Evolutionary conservation across 2,329 filamentous ascomycete species (phyloP), one percentile per base, ranked within the genome.

Genomic region (Cryphonectria parasitica): DNA sequence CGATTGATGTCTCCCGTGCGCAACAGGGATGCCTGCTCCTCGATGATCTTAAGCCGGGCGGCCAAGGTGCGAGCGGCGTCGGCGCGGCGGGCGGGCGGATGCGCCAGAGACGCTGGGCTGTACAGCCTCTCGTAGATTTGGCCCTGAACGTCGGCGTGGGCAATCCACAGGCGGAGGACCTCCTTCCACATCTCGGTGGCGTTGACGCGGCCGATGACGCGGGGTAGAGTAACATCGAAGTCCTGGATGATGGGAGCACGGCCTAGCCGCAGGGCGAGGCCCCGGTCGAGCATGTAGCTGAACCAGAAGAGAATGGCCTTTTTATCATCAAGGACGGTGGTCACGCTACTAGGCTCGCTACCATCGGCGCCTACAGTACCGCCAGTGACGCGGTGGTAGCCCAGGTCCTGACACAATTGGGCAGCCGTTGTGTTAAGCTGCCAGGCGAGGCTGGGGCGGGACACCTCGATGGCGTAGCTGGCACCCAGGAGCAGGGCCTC

Each of bases 391-490:
- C 87, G 84, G 75, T 91, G 89, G 71, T 88, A 90, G 3, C 89
- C 89, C 4, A 90, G 84, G 0, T 86, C 87, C 74, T 90, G 88
- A 73, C 88, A 90, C 67, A 92, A 81, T 66, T 87, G 84, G 17
- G 86, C 85, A 0, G 89, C 89, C 25, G 85, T 84, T 8, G 85
- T 87, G 34, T 85, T 86, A 25, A 91, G 80, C n/a, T 88, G 86
- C 86, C 89, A 90, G n/a, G 87, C 88, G 3, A 91, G 82, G 0
- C 88, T 88, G 0, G 89, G 88, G 54, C 88, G 87, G 3, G 88
- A 89, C 19, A 86, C 83, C 72, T 91, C 89, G 64, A 91, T 85
- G 17, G 89, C 85, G 74, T 90, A 88, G n/a, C 84, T 75, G 77
- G 89, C 89, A 0, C 86, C 88, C 10, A 90, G 78, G n/a, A 87